Evolutionary conservation across 441 rosid genomes (phyloP).

Genomic region (Mallotus japonicus): DNA sequence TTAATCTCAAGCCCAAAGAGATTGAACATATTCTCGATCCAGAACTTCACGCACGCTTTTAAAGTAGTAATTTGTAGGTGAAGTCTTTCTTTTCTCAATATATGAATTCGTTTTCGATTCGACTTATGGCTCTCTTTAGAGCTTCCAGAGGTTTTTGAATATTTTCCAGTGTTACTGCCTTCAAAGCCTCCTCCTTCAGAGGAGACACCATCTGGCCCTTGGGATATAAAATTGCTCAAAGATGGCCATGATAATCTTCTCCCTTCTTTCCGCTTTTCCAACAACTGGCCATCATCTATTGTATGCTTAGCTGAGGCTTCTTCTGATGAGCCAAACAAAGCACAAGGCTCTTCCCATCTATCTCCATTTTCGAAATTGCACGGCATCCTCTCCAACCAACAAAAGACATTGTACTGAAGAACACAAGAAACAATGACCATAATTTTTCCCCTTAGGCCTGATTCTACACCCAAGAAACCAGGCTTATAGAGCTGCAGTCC

Average conservation of each 20-base stretch:
- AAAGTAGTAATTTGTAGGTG: conserved; percentile 69
- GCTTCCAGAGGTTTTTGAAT: conserved; percentile 79
- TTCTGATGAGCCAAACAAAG: conserved; percentile 69
- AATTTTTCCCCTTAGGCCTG: conserved; percentile 84
- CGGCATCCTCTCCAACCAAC: conserved; percentile 76
- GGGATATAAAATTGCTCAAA: conserved; percentile 20
- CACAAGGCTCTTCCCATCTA: conserved; percentile 84
- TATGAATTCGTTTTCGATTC: conserved; percentile 67
- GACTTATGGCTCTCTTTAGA: conserved; percentile 48
- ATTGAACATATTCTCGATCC: conserved; percentile 90
- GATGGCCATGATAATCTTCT: conserved; percentile 37
- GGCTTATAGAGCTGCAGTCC: conserved; percentile 68
- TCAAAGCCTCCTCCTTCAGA: conserved; percentile 45
- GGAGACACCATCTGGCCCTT: conserved; percentile 30
- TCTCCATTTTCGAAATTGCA: conserved; percentile 38
- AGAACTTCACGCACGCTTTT: conserved; percentile 74
- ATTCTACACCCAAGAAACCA: conserved; percentile 84
- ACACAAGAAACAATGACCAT: conserved; percentile 83
- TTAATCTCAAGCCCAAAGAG: conserved; percentile 97
- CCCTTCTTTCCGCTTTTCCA: conserved; percentile 32
- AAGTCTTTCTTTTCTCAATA: conserved; percentile 80
- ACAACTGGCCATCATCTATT: conserved; percentile 34
- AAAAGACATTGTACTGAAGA: conserved; percentile 83
- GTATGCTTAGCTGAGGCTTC: conserved; percentile 35
- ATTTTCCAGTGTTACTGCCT: conserved; percentile 46